Evolutionary conservation across 2,329 filamentous ascomycete genomes (phyloP).

Genomic region (Clonostachys rosea): DNA sequence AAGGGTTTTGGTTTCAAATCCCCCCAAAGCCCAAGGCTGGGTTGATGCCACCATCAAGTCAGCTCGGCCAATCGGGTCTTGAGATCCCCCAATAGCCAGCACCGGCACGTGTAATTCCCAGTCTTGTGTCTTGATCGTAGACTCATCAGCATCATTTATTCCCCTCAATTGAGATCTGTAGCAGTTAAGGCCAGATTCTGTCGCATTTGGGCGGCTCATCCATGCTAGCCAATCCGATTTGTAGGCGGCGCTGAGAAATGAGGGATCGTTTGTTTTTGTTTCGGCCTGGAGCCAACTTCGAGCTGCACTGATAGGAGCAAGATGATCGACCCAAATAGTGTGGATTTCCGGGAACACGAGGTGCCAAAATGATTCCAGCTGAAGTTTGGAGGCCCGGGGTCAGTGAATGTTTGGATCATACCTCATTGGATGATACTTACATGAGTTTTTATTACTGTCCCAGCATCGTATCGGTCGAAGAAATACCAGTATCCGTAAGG

Average conservation of each 20-base stretch:
- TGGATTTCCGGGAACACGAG: neutral
- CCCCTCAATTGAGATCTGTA: neutral
- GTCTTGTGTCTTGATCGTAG: neutral
- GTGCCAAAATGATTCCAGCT: neutral
- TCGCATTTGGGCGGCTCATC: neutral
- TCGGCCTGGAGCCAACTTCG: neutral
- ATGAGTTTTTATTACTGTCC: constrained; percentile 2
- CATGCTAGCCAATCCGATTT: neutral
- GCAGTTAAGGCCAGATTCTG: neutral
- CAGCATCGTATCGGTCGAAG: constrained; percentile 9
- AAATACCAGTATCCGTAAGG: constrained; percentile 12
- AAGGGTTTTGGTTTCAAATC: neutral
- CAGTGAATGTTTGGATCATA: no score
- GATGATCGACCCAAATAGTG: neutral
- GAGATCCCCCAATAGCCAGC: neutral
- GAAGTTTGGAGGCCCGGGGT: no score
- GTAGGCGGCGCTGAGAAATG: neutral
- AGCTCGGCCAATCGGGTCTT: neutral
- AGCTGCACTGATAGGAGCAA: neutral
- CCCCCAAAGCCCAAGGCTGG: neutral
- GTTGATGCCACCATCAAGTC: neutral
- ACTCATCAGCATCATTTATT: neutral
- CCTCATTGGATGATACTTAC: neutral
- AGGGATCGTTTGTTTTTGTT: neutral
- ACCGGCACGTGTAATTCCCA: neutral